Evolutionary conservation across 108 stramenopile genomes (phyloP), one percentile per base, ranked within the genome.

Genomic region (Poteriospumella lacustris): DNA sequence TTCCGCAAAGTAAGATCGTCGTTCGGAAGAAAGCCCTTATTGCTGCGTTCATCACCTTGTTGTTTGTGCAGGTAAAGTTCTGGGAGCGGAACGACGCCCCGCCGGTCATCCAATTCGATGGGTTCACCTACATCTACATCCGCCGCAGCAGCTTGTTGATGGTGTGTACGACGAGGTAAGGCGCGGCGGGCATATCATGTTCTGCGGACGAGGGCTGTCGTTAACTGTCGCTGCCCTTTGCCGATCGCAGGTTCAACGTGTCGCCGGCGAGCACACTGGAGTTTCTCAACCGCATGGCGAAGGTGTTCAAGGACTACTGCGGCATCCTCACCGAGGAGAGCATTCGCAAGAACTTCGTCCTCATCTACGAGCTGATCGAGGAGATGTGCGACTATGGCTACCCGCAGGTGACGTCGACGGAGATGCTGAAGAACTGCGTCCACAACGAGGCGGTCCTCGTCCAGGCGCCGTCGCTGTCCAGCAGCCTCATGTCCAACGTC

Each of bases 281-380:
- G 94, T 90, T 99, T 29, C 89, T 99, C 15, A 88, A 94, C 41
- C 92, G 95, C 2, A 92, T 97, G 83, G 95, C 96, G 34, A 92
- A 96, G 80, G 94, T 98, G 38, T 97, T 98, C 88, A 99, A 99
- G 85, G 98, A 99, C 81, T 99, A 99, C 82, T 99, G 98, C 79
- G 98, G 98, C 26, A 92, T 95, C 1, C 86, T 99, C 9, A 69
- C 76, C 26, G 93, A 97, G 86, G 96, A 99, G 79, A 90, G 93
- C 1, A 94, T 99, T 76, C 92, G 98, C 58, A 98, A 98, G 86
- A 99, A 99, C 80, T 99, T 99, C 83, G 93, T 96, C 76, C 89
- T 99, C 2, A 85, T 97, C 52, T 99, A 99, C 84, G 98, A 99
- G 87, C 93, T 99, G 36, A 89, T 99, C 33, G 98, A 99, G 86